Conservation (phyloP, 2,329 filamentous ascomycete species). For the Fusarium luffae region DNA sequence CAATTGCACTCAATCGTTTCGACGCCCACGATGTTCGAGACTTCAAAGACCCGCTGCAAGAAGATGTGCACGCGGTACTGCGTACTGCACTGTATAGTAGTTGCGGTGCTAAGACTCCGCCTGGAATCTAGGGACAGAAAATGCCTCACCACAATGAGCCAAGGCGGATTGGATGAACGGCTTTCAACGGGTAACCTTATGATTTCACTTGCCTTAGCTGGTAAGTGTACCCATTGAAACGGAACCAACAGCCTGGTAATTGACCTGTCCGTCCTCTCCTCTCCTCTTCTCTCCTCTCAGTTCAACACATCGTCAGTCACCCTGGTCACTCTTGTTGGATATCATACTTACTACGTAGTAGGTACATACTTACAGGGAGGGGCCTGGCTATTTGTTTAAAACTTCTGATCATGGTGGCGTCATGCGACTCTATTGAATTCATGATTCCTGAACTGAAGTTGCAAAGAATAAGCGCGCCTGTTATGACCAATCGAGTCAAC, state of each 20-base stretch:
- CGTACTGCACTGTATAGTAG: constrained; percentile 13
- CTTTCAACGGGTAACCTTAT: constrained; percentile 22
- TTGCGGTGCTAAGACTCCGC: constrained; percentile 31
- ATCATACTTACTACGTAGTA: not conserved
- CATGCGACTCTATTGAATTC: constrained; percentile 27
- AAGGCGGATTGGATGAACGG: constrained; percentile 15
- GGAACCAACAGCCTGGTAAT: constrained; percentile 29
- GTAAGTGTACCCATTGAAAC: constrained; percentile 17
- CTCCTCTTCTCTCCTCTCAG: not conserved
- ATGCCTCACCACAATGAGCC: constrained; percentile 36
- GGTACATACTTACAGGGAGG: not conserved
- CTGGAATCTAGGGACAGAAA: constrained; percentile 35
- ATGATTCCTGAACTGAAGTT: constrained; percentile 14
- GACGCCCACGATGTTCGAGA: constrained; percentile 36
- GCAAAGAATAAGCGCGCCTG: constrained; percentile 27
- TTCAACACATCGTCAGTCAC: not conserved
- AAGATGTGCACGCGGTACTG: constrained; percentile 1
- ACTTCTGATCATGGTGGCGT: constrained; percentile 29
- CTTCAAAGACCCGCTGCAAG: constrained; percentile 36
- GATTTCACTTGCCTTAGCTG: constrained; percentile 19
- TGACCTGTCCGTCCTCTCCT: not conserved
- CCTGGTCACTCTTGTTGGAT: not conserved
- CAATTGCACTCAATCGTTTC: constrained; percentile 31
- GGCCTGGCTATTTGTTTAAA: not conserved
- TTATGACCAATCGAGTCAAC: constrained; percentile 1